Conservation (phyloP, 352 stramenopile species). For the Globisporangium splendens region DNA sequence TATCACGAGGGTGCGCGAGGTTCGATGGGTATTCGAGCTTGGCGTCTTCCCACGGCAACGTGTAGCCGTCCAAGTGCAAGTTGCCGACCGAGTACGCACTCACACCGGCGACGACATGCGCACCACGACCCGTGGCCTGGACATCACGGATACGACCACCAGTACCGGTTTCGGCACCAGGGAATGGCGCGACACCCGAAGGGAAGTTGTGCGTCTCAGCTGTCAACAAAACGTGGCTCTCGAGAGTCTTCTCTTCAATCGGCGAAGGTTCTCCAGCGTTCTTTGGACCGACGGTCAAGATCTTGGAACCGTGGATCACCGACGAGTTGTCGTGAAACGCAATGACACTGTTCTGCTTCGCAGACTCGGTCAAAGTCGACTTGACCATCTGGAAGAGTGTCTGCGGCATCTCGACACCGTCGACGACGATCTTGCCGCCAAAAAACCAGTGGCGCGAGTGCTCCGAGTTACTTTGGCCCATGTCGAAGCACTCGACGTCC, state of each 20-base stretch:
- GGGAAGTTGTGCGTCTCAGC: slow-evolving; percentile 99
- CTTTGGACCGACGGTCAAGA: slow-evolving; percentile 78
- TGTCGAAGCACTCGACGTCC: slow-evolving; percentile 99
- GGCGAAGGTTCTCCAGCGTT: slow-evolving; percentile 59
- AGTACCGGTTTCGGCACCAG: slow-evolving; percentile 95
- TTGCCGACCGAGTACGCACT: slow-evolving; percentile 92
- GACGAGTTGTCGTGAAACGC: slow-evolving; percentile 99
- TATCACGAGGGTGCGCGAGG: slow-evolving; percentile 90
- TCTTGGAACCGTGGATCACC: slow-evolving; percentile 93
- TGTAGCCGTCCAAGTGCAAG: slow-evolving; percentile 95
- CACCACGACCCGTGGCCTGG: slow-evolving; percentile 96
- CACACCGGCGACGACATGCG: slow-evolving; percentile 93
- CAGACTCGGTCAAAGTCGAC: slow-evolving; percentile 89
- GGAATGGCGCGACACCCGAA: slow-evolving; percentile 93
- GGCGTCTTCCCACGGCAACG: slow-evolving; percentile 95
- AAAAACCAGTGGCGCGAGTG: slow-evolving; percentile 99
- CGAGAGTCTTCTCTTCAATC: slow-evolving; percentile 63
- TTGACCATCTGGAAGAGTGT: slow-evolving; percentile 99
- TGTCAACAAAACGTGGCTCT: slow-evolving; percentile 96
- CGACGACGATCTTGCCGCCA: slow-evolving; percentile 97
- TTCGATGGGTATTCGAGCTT: slow-evolving; percentile 89
- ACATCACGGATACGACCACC: slow-evolving; percentile 98
- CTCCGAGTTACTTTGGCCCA: slow-evolving; percentile 98
- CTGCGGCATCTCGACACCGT: slow-evolving; percentile 94
- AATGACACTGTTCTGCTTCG: slow-evolving; percentile 96